Evolutionary conservation across 768 basidiomycete species (phyloP).

Genomic region (Trametes villosa): DNA sequence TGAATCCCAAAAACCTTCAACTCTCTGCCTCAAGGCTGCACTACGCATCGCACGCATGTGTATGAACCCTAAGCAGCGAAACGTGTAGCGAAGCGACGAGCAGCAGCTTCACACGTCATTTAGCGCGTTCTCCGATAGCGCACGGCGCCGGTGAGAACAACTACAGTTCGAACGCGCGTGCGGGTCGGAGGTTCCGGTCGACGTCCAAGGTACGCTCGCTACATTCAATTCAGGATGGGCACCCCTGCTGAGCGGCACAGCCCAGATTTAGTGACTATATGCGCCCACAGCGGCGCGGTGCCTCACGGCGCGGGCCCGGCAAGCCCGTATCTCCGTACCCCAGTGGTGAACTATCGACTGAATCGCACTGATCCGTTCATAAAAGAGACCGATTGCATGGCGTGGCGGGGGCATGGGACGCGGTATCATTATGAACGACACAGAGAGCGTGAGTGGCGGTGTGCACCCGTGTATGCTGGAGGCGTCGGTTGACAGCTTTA

Average conservation of each 20-base stretch:
- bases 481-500: constrained; percentile 1
- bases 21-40: neutral
- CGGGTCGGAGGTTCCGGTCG: neutral
- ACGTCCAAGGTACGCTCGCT: constrained; percentile 2
- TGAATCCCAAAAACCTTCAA: neutral
- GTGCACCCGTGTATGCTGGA: neutral
- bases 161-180: neutral
- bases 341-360: neutral
- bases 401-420: no score
- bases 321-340: neutral
- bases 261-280: neutral
- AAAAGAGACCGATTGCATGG: neutral
- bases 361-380: constrained; percentile 5
- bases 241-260: neutral
- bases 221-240: neutral
- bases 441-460: neutral
- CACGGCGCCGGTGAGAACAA: neutral
- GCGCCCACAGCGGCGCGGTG: neutral
- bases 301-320: constrained; percentile 7
- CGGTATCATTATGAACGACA: neutral
- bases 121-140: neutral
- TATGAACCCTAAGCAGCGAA: no score
- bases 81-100: neutral
- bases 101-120: neutral
- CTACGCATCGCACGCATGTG: no score